Evolutionary conservation across 768 basidiomycete species (phyloP), one percentile per base, ranked within the genome.

Genomic region (Kondoa subrosea): DNA sequence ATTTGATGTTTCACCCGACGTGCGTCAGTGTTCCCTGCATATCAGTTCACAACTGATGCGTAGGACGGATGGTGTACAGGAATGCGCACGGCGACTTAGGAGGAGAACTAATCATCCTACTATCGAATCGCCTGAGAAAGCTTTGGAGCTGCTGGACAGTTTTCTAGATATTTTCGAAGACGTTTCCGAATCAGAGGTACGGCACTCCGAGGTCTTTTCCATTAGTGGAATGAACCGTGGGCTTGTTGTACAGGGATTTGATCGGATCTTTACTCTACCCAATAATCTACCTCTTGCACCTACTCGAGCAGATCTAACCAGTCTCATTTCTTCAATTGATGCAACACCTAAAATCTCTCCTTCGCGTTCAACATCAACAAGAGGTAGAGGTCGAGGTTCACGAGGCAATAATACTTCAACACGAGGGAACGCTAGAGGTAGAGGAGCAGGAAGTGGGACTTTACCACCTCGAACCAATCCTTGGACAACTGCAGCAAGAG

Each of bases 41-140:
- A 25, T n/a, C 21, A 12, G 15, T 25, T 12, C 34, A 40, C 21
- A 17, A 29, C 26, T 33, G 3, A 66, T 33, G 67, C 8, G 57
- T 67, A 21, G 15, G 56, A 15, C n/a, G n/a, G 8, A 8, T 15
- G 14, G 29, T 67, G 4, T 26, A 33, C 65, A 69, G 66, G 60
- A 59, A 62, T 62, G 69, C 34, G 34, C 58, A 60, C 65, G 66
- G 12, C 29, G 69, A 32, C 59, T 69, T 1, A 15, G 34, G 15
- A 32, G 33, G 4, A 57, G 69, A n/a, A 56, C 26, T 8, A 32
- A 57, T 17, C 69, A 69, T 32, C 65, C 66, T 59, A 69, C 69
- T 21, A 57, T 69, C 30, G 66, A 69, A 27, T 31, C 67, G n/a
- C 32, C 69, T 26, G 69, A 69, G 56, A 65, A 67, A 40, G 69